These are phyloP conservation scores for Suillus subalutaceus DNA, from an alignment of 768 basidiomycete genomes.

Conservation along the genomic window DNA sequence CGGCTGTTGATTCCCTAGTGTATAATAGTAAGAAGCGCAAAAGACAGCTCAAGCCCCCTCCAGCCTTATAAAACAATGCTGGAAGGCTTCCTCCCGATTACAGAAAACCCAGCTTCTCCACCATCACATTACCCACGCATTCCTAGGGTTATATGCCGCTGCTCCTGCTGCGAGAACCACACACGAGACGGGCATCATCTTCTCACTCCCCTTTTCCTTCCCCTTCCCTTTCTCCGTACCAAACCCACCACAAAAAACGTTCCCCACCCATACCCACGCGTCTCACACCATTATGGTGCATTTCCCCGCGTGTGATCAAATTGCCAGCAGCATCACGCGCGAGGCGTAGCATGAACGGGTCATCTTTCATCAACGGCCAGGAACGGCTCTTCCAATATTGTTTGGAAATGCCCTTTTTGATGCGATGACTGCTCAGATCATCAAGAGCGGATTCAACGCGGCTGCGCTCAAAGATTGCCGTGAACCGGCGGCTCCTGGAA, in stretches of 20 bases:
- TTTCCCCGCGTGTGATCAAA: slow-evolving; percentile 66
- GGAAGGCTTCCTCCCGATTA: slow-evolving; percentile 62
- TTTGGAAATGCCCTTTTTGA: slow-evolving; percentile 25
- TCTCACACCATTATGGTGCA: slow-evolving; percentile 93
- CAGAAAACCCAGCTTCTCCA: slow-evolving; percentile 83
- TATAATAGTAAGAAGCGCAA: neutral
- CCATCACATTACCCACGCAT: slow-evolving; percentile 67
- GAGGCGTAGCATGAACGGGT: slow-evolving; percentile 91
- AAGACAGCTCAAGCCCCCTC: slow-evolving; percentile 44
- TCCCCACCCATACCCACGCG: slow-evolving; percentile 75
- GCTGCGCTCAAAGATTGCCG: slow-evolving; percentile 33
- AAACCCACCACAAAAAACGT: slow-evolving; percentile 76
- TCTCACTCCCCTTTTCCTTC: slow-evolving; percentile 26
- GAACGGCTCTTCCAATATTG: slow-evolving; percentile 53
- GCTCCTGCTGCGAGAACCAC: slow-evolving; percentile 47
- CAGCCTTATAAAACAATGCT: slow-evolving; percentile 54
- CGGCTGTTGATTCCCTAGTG: neutral
- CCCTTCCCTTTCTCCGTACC: slow-evolving; percentile 26
- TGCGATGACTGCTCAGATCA: slow-evolving; percentile 16
- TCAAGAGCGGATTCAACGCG: slow-evolving; percentile 37
- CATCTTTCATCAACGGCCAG: slow-evolving; percentile 83
- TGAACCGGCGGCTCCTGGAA: slow-evolving; percentile 33
- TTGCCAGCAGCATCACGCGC: slow-evolving; percentile 61
- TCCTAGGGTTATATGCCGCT: slow-evolving; percentile 56
- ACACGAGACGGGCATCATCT: slow-evolving; percentile 45